Evolutionary conservation across 192 early-diverging fungal species (phyloP).

Genomic region (Tieghemiomyces parasiticus): DNA sequence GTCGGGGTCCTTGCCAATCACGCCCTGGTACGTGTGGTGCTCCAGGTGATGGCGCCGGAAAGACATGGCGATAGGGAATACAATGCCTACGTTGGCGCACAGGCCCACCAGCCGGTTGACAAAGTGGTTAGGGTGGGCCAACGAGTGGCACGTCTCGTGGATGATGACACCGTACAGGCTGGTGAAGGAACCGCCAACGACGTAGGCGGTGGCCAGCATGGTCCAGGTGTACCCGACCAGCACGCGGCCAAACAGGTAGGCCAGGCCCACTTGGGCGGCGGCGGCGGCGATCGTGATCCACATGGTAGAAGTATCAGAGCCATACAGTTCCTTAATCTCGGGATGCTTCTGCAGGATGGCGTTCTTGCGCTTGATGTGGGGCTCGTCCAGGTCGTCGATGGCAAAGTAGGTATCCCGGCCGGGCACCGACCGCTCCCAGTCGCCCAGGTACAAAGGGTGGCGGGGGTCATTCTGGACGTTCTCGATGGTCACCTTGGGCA

Average conservation of each 20-base stretch:
- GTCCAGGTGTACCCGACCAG: constrained; percentile 45
- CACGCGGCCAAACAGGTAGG: constrained; percentile 61
- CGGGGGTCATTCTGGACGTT: constrained; percentile 39
- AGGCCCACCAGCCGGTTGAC: constrained; percentile 71
- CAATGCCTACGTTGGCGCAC: constrained; percentile 75
- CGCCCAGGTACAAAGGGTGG: constrained; percentile 63
- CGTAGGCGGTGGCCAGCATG: constrained; percentile 49
- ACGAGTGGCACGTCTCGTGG: constrained; percentile 84
- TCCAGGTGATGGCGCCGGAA: constrained; percentile 85
- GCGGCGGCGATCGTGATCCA: constrained; percentile 51
- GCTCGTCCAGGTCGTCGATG: constrained; percentile 83
- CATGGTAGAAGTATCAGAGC: constrained; percentile 65
- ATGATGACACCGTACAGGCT: constrained; percentile 70
- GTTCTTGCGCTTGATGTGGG: constrained; percentile 79
- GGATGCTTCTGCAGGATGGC: constrained; percentile 79
- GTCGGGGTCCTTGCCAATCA: constrained; percentile 85
- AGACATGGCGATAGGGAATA: constrained; percentile 60
- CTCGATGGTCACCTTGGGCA: background rate
- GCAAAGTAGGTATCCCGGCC: constrained; percentile 55
- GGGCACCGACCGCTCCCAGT: constrained; percentile 71
- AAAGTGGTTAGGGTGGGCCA: constrained; percentile 54
- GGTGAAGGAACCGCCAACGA: constrained; percentile 72
- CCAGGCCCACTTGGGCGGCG: constrained; percentile 52
- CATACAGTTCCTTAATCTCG: constrained; percentile 74
- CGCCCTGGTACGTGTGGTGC: constrained; percentile 96